Percentiles rank a stretch among this genome's conserved stretches.
Evolutionary conservation across 1,284 basidiomycete species (phyloP).

Genomic region (Caloboletus inedulis): DNA sequence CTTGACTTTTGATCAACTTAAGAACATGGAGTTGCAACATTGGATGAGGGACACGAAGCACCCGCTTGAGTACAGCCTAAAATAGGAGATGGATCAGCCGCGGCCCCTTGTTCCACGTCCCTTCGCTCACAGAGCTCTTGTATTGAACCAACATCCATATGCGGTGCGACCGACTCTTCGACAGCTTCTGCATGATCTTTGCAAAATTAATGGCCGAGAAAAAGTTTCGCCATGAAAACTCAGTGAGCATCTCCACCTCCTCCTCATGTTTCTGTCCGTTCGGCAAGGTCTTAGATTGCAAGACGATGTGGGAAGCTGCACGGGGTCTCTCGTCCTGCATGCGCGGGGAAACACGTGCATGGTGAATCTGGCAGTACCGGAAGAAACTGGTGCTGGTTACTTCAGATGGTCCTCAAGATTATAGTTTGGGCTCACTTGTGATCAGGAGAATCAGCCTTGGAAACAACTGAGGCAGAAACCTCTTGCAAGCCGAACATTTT

Average conservation of each 20-base stretch:
- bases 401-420: conserved; percentile 8
- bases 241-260: conserved; percentile 87
- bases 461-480: conserved; percentile 76
- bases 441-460: conserved; percentile 86
- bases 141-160: conserved; percentile 97
- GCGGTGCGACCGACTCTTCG: conserved; percentile 91
- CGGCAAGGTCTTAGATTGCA: conserved; percentile 54
- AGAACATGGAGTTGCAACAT: conserved; percentile 95
- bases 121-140: conserved; percentile 83
- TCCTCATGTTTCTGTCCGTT: conserved; percentile 75
- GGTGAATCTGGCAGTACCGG: conserved; percentile 83
- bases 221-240: conserved; percentile 73
- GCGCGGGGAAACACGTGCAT: conserved; percentile 59
- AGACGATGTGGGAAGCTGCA: conserved; percentile 52
- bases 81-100: conserved; percentile 13
- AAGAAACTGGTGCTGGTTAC: conserved; percentile 71
- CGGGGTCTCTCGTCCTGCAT: conserved; percentile 59
- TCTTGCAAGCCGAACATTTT: conserved; percentile 99
- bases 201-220: conserved; percentile 98
- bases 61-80: conserved; percentile 92
- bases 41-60: conserved; percentile 91
- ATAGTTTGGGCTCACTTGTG: conserved; percentile 56
- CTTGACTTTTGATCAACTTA: conserved; percentile 98
- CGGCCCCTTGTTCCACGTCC: neutral
- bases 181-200: conserved; percentile 96